A percentile compares a stretch with the other conserved stretches of the same genome.
These are phyloP conservation scores for Syncephalastrum monosporum DNA, from an alignment of 371 early-diverging fungal species.

Conservation along the genomic window DNA sequence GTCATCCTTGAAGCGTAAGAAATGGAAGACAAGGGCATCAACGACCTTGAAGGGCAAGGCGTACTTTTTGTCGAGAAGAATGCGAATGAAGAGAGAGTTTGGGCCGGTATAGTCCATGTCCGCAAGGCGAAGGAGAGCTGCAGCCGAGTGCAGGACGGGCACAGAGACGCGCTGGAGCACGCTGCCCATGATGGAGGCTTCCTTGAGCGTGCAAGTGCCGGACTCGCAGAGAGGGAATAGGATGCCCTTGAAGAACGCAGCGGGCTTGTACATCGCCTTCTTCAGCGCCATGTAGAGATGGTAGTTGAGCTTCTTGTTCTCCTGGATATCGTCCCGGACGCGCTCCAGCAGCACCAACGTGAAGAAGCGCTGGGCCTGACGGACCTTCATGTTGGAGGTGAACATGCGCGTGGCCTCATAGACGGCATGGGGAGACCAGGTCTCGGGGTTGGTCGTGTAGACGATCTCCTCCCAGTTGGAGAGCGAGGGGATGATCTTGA, in stretches of 20 bases:
- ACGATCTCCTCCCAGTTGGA: constrained; percentile 97
- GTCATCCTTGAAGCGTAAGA: constrained; percentile 84
- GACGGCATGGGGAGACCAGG: constrained; percentile 95
- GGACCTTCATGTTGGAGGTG: constrained; percentile 90
- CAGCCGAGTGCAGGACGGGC: constrained; percentile 94
- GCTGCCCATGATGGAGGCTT: constrained; percentile 94
- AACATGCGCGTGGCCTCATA: constrained; percentile 97
- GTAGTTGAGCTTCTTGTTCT: constrained; percentile 93
- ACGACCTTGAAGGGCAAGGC: constrained; percentile 96
- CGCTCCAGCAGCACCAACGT: constrained; percentile 83
- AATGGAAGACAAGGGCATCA: constrained; percentile 94
- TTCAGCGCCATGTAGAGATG: constrained; percentile 96
- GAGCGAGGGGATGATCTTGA: constrained; percentile 96
- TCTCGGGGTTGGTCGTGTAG: constrained; percentile 85
- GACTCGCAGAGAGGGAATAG: constrained; percentile 95
- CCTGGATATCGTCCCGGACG: constrained; percentile 92
- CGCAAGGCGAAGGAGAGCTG: constrained; percentile 90
- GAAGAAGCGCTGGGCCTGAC: constrained; percentile 91
- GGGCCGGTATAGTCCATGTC: constrained; percentile 98
- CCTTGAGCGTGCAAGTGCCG: constrained; percentile 93
- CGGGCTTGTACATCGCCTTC: constrained; percentile 95
- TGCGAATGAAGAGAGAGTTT: constrained; percentile 90
- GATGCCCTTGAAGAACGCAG: constrained; percentile 97
- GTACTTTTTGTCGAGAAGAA: constrained; percentile 97
- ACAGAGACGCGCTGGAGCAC: constrained; percentile 91